Percentiles rank a stretch among this genome's conserved stretches.
Conservation (phyloP, 2,329 filamentous ascomycete genomes). For the Esteya vermicola region DNA sequence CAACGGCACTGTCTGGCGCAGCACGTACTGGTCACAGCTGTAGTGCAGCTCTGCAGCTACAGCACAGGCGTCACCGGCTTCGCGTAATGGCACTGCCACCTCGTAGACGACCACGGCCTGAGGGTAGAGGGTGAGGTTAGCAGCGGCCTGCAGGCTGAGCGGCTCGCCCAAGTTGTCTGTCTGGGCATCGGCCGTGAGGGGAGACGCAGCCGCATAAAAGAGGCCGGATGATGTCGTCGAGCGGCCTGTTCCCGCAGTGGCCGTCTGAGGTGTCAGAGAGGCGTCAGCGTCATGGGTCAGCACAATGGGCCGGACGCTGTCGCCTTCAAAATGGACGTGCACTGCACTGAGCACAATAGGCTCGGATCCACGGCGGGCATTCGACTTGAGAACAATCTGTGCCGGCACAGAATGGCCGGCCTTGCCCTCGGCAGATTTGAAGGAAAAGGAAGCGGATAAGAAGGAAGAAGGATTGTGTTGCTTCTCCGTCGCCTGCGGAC, state of each 20-base stretch:
- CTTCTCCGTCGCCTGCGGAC: no score
- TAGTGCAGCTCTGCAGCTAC: slow-evolving; percentile 48
- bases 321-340: slow-evolving; percentile 41
- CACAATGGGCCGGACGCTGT: slow-evolving; percentile 37
- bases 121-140: slow-evolving; percentile 51
- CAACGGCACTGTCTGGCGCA: slow-evolving; percentile 51
- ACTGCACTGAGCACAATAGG: slow-evolving; percentile 38
- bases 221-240: no score
- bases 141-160: slow-evolving; percentile 13
- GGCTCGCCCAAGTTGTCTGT: no score
- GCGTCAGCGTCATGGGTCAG: slow-evolving; percentile 26
- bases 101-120: slow-evolving; percentile 57
- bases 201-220: no score
- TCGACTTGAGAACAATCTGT: slow-evolving; percentile 43
- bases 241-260: not conserved
- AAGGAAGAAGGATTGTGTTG: slow-evolving; percentile 17
- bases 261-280: no score
- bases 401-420: slow-evolving; percentile 45
- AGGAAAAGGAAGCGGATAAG: slow-evolving; percentile 32
- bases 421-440: slow-evolving; percentile 42
- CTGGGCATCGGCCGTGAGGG: no score
- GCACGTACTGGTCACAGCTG: slow-evolving; percentile 48
- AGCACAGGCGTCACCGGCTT: slow-evolving; percentile 64
- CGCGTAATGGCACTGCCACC: slow-evolving; percentile 59
- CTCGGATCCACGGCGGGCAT: slow-evolving; percentile 35